Evolutionary conservation across 768 basidiomycete species (phyloP).

Genomic region (Russula abietina): DNA sequence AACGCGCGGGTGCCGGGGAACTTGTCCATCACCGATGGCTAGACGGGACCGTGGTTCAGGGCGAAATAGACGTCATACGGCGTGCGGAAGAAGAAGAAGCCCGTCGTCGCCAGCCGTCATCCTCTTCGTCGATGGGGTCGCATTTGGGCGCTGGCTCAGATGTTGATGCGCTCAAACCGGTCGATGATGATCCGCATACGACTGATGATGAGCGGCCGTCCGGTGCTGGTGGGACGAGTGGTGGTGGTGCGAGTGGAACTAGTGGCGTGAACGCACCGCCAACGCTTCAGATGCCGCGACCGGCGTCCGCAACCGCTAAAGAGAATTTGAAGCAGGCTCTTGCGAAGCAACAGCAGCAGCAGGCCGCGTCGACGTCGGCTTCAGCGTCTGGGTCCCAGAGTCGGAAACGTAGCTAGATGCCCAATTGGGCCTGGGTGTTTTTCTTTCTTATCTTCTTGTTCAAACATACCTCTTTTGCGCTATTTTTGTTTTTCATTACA

Average conservation of each 20-base stretch:
- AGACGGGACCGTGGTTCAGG: conserved; percentile 77
- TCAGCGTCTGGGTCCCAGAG: conserved; percentile 7
- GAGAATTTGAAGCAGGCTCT: conserved; percentile 24
- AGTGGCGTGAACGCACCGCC: conserved; percentile 14
- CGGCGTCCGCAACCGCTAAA: conserved; percentile 25
- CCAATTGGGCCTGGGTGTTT: background rate
- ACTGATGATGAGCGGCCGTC: conserved; percentile 19
- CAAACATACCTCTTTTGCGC: background rate
- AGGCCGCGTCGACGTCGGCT: background rate
- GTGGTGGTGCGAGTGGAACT: background rate
- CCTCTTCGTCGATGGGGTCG: background rate
- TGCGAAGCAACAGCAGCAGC: conserved; percentile 3
- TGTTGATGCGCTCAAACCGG: conserved; percentile 68
- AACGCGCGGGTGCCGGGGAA: conserved; percentile 83
- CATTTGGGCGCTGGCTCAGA: conserved; percentile 29
- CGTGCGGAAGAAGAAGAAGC: conserved; percentile 53
- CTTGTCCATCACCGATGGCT: conserved; percentile 85
- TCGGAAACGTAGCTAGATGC: conserved; percentile 16
- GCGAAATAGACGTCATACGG: conserved; percentile 78
- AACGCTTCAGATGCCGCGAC: conserved; percentile 20
- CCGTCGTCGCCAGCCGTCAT: conserved; percentile 27
- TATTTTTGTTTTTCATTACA: background rate
- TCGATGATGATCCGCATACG: conserved; percentile 44
- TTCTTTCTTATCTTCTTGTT: background rate
- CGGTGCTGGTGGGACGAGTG: background rate